Evolutionary conservation across 345 rosid genomes (phyloP).

Genomic region (Syzygium aqueum): DNA sequence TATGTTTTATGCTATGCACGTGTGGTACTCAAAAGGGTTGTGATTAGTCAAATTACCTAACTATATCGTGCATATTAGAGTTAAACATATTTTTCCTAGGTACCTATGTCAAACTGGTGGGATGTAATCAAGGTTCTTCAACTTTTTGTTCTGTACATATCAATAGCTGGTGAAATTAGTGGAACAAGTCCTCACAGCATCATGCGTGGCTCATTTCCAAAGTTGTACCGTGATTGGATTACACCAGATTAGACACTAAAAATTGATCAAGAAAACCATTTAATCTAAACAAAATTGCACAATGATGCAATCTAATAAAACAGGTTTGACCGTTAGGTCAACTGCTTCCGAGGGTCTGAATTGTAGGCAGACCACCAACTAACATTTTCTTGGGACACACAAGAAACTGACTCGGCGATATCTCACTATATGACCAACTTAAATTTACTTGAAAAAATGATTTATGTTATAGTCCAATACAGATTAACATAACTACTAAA

Average conservation of each 20-base stretch:
- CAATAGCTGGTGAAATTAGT: not conserved
- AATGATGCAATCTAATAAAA: not conserved
- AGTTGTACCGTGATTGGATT: not conserved
- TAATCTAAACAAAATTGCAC: not conserved
- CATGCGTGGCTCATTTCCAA: not conserved
- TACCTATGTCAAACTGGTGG: not conserved
- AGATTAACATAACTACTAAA: not conserved
- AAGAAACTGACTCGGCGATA: not conserved
- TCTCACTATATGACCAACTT: not conserved
- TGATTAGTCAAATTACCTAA: not conserved
- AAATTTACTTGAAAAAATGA: not conserved
- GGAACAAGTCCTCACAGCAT: not conserved
- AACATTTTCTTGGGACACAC: not conserved
- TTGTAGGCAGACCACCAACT: not conserved
- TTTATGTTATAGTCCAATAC: not conserved
- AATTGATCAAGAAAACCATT: not conserved
- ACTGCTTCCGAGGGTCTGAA: not conserved
- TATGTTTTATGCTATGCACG: not conserved
- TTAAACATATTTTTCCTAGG: not conserved
- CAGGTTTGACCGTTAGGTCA: not conserved
- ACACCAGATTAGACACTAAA: not conserved
- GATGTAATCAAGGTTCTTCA: not conserved
- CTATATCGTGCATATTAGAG: too few species aligned
- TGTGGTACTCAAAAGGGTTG: not conserved
- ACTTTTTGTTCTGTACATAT: not conserved